Evolutionary conservation across 73 alveolate genomes (phyloP).

Genomic region (Paramecium pentaurelia): DNA sequence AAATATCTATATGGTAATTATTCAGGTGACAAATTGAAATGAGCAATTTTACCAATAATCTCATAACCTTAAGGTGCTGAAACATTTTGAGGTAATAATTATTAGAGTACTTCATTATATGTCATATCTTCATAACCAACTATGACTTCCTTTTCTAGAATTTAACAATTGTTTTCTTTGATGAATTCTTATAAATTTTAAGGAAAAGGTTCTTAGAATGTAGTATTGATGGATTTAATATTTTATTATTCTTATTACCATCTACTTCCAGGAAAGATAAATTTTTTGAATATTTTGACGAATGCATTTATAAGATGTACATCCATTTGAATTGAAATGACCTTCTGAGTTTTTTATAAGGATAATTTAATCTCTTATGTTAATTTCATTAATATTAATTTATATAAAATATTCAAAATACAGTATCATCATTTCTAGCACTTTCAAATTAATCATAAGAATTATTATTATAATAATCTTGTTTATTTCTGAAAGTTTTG

Average conservation of each 20-base stretch:
- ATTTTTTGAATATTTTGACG: neutral
- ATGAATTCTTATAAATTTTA: neutral
- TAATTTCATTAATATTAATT: neutral
- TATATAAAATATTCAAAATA: neutral
- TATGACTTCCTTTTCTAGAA: neutral
- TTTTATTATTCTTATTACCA: neutral
- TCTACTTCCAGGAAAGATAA: neutral
- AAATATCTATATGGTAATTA: conserved; percentile 81
- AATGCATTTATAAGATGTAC: neutral
- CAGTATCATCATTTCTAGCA: neutral
- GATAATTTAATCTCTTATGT: neutral
- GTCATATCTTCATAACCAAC: neutral
- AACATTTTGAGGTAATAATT: conserved; percentile 63
- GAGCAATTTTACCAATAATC: conserved; percentile 97
- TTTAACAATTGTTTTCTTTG: neutral
- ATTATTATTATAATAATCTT: neutral
- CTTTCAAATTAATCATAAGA: neutral
- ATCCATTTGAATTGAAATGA: neutral
- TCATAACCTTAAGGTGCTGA: conserved; percentile 97
- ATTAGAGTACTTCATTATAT: conserved; percentile 65
- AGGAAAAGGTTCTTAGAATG: neutral
- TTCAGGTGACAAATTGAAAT: conserved; percentile 87
- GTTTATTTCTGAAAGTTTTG: neutral
- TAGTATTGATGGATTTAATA: neutral
- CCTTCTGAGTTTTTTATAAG: neutral